A percentile compares a stretch with the other conserved stretches of the same genome.
phyloP scores from a whole-genome alignment of 2,329 filamentous ascomycete genomes.

The Chaetomiaceae sp. region DNA sequence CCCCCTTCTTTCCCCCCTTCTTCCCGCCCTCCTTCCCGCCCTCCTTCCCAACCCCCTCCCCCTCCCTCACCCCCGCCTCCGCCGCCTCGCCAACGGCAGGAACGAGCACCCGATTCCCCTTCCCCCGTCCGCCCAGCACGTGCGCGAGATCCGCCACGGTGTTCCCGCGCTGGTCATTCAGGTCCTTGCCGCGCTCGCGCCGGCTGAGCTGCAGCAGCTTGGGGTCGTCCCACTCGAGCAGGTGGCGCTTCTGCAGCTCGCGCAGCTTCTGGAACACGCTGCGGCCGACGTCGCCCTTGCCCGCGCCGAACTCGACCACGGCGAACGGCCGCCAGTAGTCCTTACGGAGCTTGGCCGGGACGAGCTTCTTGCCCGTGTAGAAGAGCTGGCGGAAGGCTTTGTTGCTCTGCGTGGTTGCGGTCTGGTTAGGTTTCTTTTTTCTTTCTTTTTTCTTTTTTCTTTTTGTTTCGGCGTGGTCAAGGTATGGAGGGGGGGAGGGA shows the following conservation, averaged over 20 bases:
- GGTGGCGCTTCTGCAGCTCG: conserved; percentile 60
- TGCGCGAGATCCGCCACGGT: conserved; percentile 60
- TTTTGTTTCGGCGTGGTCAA: no score
- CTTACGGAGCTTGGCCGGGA: conserved; percentile 58
- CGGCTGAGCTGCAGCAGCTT: conserved; percentile 38
- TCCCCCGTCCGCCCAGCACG: conserved; percentile 49
- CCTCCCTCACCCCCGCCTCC: conserved; percentile 5
- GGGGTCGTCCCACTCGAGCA: conserved; percentile 53
- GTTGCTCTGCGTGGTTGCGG: conserved; percentile 24
- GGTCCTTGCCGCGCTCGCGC: conserved; percentile 44
- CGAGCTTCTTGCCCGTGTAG: conserved; percentile 64
- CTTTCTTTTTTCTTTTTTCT: no score
- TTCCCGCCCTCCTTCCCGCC: not conserved
- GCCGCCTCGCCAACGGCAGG: not conserved
- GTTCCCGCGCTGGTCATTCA: conserved; percentile 60
- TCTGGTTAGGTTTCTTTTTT: not conserved
- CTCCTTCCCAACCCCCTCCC: not conserved
- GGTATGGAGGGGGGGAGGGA: not conserved
- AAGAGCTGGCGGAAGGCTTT: conserved; percentile 40
- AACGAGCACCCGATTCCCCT: conserved; percentile 46
- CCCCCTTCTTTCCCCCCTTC: not conserved
- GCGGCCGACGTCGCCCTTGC: conserved; percentile 50
- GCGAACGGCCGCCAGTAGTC: conserved; percentile 64
- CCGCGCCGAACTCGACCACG: conserved; percentile 53
- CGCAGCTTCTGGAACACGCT: conserved; percentile 60